Evolutionary conservation across 2,329 filamentous ascomycete genomes (phyloP).

Genomic region (Myriangium duriaei): DNA sequence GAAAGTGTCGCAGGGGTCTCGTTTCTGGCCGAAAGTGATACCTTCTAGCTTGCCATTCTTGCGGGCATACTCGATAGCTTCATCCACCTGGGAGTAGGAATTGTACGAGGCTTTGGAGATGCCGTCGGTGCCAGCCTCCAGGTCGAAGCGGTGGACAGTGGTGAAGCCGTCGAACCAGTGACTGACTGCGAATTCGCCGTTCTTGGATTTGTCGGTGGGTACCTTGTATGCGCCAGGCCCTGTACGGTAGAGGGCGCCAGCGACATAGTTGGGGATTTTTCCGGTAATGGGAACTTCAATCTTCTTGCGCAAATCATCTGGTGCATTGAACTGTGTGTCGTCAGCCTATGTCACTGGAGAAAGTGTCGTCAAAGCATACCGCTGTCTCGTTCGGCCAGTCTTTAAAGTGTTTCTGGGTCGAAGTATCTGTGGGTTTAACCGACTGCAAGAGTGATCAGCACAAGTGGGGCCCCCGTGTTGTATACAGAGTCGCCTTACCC

Average conservation of each 20-base stretch:
- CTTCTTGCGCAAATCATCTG: conserved; percentile 3
- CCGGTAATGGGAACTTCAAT: conserved; percentile 52
- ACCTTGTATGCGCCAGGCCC: conserved; percentile 57
- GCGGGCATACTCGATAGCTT: conserved; percentile 47
- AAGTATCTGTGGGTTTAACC: background rate
- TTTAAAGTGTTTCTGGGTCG: conserved; percentile 10
- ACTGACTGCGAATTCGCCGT: conserved; percentile 45
- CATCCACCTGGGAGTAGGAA: conserved; percentile 56
- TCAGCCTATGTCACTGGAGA: background rate
- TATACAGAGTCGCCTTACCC: too few relatives aligned
- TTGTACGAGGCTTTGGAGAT: conserved; percentile 50
- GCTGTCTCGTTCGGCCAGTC: conserved; percentile 13
- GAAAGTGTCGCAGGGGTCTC: conserved; percentile 61
- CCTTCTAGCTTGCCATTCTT: conserved; percentile 44
- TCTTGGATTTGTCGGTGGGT: conserved; percentile 38
- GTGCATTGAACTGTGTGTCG: conserved; percentile 1
- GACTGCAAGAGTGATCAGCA: background rate
- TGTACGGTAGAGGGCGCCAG: conserved; percentile 61
- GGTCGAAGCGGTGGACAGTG: conserved; percentile 60
- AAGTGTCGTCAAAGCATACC: conserved; percentile 4
- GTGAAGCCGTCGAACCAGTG: conserved; percentile 78
- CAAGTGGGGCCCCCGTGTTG: background rate
- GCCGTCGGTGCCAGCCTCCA: conserved; percentile 33
- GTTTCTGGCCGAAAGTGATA: conserved; percentile 56
- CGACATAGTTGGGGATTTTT: conserved; percentile 55